These are phyloP conservation scores for Talaromyces verruculosus DNA, from an alignment of 2,329 filamentous ascomycete genomes.

Conservation along the genomic window DNA sequence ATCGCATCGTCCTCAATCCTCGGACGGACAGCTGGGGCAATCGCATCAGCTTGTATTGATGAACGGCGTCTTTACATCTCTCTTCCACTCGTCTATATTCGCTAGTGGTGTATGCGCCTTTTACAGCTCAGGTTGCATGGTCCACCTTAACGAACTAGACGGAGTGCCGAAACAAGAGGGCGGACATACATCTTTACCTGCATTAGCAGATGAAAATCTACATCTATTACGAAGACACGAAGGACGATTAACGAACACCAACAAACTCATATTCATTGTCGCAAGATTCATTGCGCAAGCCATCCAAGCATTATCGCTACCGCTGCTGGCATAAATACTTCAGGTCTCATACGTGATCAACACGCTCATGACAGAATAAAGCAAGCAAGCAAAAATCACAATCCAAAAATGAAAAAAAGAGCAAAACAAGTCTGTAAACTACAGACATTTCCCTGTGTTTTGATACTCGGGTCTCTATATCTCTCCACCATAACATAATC, in stretches of 20 bases:
- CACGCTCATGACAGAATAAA: constrained; percentile 12
- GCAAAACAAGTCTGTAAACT: background rate
- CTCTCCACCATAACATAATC: constrained; percentile 9
- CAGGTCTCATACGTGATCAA: constrained; percentile 20
- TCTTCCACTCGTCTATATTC: background rate
- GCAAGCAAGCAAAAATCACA: background rate
- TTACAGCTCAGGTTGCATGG: background rate
- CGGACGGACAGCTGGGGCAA: constrained; percentile 76
- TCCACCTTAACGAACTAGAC: background rate
- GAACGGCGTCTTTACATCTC: constrained; percentile 3
- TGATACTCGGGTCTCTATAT: constrained; percentile 1
- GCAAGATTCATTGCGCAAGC: constrained; percentile 5
- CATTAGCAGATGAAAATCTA: background rate
- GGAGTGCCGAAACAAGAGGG: no score
- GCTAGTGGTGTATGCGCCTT: background rate
- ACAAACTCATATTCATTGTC: constrained; percentile 14
- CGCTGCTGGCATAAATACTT: constrained; percentile 15
- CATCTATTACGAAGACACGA: constrained; percentile 4
- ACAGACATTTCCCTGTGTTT: background rate
- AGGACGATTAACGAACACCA: constrained; percentile 1
- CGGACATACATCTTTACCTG: background rate
- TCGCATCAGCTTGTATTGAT: constrained; percentile 72
- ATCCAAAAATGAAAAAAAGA: constrained; percentile 13
- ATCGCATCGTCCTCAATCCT: constrained; percentile 85
- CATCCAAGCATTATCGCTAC: constrained; percentile 9